phyloP scores from a whole-genome alignment of 23 red algal genomes.

The Cyanidiococcus yangmingshanensis region DNA sequence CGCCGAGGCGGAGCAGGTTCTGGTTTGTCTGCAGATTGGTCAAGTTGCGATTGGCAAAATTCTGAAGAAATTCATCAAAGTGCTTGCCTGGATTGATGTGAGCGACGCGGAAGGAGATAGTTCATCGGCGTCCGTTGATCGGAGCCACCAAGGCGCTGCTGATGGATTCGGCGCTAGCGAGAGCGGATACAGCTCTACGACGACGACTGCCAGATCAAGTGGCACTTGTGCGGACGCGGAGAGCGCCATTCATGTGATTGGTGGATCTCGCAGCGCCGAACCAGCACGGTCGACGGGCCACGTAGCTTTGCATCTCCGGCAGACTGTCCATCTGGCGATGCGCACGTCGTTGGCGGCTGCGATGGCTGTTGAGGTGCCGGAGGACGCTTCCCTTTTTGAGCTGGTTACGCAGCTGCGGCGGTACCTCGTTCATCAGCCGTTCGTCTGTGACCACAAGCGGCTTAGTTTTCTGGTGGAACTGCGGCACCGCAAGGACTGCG shows the following conservation, averaged over 20 bases:
- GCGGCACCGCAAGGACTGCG: conserved; percentile 17
- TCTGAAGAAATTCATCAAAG: conserved; percentile 9
- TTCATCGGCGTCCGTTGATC: neutral
- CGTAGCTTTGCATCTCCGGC: neutral
- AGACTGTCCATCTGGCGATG: neutral
- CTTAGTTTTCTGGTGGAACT: neutral
- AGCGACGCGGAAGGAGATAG: neutral
- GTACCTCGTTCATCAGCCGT: neutral
- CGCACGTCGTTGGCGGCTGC: neutral
- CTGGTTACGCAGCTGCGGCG: neutral
- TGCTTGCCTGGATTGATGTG: neutral
- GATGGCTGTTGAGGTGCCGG: neutral
- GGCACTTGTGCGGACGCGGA: neutral
- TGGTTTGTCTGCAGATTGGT: conserved; percentile 12
- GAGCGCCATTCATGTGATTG: neutral
- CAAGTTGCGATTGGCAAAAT: conserved; percentile 15
- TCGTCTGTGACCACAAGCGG: neutral
- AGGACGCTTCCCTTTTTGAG: neutral
- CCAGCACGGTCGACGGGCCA: neutral
- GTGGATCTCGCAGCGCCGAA: neutral
- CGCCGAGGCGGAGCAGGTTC: conserved; percentile 17
- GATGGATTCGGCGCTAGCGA: neutral
- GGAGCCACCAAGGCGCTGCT: neutral
- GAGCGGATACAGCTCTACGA: conserved; percentile 5
- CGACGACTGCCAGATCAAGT: neutral